Evolutionary conservation across 2,329 filamentous ascomycete species (phyloP).

Genomic region (Aspergillus brasiliensis): DNA sequence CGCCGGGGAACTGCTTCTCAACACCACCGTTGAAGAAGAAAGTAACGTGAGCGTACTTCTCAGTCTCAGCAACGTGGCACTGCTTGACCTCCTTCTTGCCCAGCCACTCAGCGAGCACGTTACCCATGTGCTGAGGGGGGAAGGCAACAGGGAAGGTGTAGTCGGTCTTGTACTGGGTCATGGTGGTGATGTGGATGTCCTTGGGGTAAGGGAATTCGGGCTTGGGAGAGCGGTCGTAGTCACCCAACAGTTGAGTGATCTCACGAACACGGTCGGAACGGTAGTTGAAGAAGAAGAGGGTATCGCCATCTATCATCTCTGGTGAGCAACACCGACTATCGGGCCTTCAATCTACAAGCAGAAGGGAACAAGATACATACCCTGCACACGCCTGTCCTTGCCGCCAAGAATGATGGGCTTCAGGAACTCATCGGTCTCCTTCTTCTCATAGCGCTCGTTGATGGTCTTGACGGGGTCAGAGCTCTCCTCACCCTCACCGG

Average conservation of each 20-base stretch:
- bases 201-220: constrained; percentile 94
- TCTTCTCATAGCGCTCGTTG: constrained; percentile 82
- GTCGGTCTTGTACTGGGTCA: constrained; percentile 97
- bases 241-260: constrained; percentile 90
- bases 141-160: constrained; percentile 93
- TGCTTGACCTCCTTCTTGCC: constrained; percentile 87
- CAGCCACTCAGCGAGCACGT: constrained; percentile 97
- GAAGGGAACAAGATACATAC: constrained; percentile 48
- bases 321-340: constrained; percentile 17
- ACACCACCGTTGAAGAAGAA: constrained; percentile 99
- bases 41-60: constrained; percentile 99
- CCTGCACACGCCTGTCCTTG: constrained; percentile 80
- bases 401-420: constrained; percentile 96
- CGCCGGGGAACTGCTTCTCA: constrained; percentile 91
- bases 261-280: constrained; percentile 96
- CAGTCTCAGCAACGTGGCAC: constrained; percentile 95
- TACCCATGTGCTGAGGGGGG: constrained; percentile 91
- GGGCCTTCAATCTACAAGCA: neutral
- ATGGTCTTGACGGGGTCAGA: constrained; percentile 83
- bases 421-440: constrained; percentile 95
- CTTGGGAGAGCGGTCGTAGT: constrained; percentile 84
- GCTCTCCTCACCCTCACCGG: constrained; percentile 83
- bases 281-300: constrained; percentile 99
- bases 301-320: constrained; percentile 71
- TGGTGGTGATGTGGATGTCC: constrained; percentile 83